Conservation (phyloP, 176 grass and related monocot species). For the Olyra latifolia region DNA sequence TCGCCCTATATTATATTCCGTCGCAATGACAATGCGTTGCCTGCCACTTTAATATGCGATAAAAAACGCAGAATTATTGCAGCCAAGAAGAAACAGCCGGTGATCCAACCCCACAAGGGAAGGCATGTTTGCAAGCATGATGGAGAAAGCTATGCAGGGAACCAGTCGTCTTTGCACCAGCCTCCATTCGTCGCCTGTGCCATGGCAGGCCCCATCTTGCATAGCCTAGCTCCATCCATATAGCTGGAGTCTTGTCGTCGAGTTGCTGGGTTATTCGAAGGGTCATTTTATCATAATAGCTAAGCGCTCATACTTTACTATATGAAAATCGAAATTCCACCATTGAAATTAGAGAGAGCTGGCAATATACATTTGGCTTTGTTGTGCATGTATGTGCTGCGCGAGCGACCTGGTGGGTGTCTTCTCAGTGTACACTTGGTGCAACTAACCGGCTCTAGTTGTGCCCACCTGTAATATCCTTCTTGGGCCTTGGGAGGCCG, state of each 20-base stretch:
- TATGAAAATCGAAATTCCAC: too few relatives aligned
- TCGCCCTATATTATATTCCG: neutral
- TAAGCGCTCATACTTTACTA: too few relatives aligned
- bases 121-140: constrained; percentile 43
- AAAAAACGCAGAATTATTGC: constrained; percentile 33
- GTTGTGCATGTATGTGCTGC: too few relatives aligned
- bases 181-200: neutral
- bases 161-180: neutral
- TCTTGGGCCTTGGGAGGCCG: too few relatives aligned
- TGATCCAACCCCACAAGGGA: constrained; percentile 41
- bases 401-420: too few relatives aligned
- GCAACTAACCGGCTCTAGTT: too few relatives aligned
- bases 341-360: too few relatives aligned
- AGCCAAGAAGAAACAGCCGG: constrained; percentile 23
- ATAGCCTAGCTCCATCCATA: neutral
- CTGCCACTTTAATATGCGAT: neutral
- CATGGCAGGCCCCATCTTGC: constrained; percentile 5
- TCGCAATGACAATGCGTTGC: neutral
- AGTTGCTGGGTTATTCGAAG: neutral
- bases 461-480: too few relatives aligned
- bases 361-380: too few relatives aligned
- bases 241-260: neutral
- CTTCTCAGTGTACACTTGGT: too few relatives aligned
- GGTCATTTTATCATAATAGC: neutral
- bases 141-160: constrained; percentile 16